Conservation (phyloP, 2,329 filamentous ascomycete genomes). For the Cordyceps tenuipes region DNA sequence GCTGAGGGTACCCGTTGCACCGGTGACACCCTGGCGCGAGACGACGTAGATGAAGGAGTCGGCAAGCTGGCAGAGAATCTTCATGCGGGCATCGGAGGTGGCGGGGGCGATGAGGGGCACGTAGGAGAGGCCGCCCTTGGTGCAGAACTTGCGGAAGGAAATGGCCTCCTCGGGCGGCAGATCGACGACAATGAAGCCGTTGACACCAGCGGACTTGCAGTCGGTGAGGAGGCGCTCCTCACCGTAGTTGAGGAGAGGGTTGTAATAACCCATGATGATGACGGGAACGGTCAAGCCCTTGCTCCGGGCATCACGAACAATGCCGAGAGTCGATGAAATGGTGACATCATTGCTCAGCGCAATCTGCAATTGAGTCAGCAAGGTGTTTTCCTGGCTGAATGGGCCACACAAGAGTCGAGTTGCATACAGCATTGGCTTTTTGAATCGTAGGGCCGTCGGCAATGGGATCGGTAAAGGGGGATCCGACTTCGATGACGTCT, state of each 20-base stretch:
- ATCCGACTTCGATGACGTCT: constrained; percentile 90
- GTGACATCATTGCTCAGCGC: constrained; percentile 86
- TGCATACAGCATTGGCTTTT: constrained; percentile 72
- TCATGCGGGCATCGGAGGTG: constrained; percentile 89
- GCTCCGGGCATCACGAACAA: constrained; percentile 72
- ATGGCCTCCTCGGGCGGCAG: constrained; percentile 92
- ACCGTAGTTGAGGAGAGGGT: constrained; percentile 87
- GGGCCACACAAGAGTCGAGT: background rate
- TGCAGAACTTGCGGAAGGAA: constrained; percentile 80
- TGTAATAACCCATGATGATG: constrained; percentile 98
- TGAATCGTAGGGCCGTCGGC: constrained; percentile 97
- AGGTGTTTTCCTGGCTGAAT: background rate
- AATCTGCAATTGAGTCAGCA: constrained; percentile 28
- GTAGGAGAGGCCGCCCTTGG: constrained; percentile 69
- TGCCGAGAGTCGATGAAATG: constrained; percentile 67
- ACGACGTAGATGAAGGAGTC: constrained; percentile 99
- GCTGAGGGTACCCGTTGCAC: constrained; percentile 76
- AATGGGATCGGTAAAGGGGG: constrained; percentile 97
- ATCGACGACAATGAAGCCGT: constrained; percentile 96
- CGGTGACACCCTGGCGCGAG: constrained; percentile 93
- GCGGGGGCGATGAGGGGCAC: constrained; percentile 93
- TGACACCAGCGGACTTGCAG: constrained; percentile 75
- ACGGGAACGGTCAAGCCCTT: constrained; percentile 74
- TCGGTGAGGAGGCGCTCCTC: constrained; percentile 83
- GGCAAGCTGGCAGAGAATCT: constrained; percentile 88